Evolutionary conservation across 2,329 filamentous ascomycete species (phyloP), one percentile per base, ranked within the genome.

Genomic region (Stachybotrys chartarum): DNA sequence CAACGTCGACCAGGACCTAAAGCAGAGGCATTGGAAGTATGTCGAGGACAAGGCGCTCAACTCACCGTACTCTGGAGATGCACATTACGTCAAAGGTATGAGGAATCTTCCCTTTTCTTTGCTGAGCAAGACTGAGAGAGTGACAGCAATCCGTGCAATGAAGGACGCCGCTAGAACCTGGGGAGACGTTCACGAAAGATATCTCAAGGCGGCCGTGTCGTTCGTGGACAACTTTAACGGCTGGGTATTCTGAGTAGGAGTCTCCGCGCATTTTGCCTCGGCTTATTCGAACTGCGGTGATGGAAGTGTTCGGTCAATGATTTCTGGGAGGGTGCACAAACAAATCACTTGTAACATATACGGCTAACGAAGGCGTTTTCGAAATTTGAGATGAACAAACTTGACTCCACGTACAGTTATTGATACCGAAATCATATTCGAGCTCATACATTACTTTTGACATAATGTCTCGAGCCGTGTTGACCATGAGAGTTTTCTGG

Each of bases 71-170:
- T 77, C 83, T 10, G 83, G 80, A 1, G 91, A 97, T 72, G 81
- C 89, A 17, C 89, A 96, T 71, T 97, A 85, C 66, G 85, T 97
- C 35, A 96, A 97, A 74, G 84, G 88, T 85, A 72, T 68, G 76
- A 60, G 8, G 11, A 42, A 42, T 42, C 14, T 14, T 42, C 14
- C 8, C 35, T 14, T 10, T 42, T 10, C 35, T 42, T 42, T 42
- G 35, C 35, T 42, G 35, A 31, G 6, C 30, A 35, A 12, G 11
- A 17, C 57, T 58, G 55, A 63, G 52, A 17, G 35, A 8, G n/a
- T 18, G 10, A 53, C 50, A 86, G 88, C 81, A 16, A 74, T 92
- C 53, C 82, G 90, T 48, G 84, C 89, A 2, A 86, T 93, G 76
- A 85, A 78, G 68, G 90, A 90, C 66, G 87, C 86, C 17, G 84